These are phyloP conservation scores for Trichocomaceae sp. DNA, from an alignment of 2,329 filamentous ascomycete genomes.

Conservation along the genomic window DNA sequence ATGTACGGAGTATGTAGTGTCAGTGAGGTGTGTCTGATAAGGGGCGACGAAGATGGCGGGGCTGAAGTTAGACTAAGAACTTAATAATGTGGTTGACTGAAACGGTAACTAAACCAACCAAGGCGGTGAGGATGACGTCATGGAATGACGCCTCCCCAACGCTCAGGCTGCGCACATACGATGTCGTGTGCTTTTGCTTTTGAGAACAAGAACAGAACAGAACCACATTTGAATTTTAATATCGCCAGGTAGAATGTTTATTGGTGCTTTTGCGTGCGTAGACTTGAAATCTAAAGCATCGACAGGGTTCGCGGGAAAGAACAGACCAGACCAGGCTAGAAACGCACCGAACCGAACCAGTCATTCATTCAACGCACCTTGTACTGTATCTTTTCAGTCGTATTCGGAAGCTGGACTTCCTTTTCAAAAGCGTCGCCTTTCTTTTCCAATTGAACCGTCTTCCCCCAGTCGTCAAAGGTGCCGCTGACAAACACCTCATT, in stretches of 20 bases:
- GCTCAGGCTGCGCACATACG: neutral
- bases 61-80: neutral
- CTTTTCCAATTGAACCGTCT: conserved; percentile 76
- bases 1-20: too few species aligned
- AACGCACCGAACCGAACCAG: too few species aligned
- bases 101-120: neutral
- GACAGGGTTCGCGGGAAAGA: neutral
- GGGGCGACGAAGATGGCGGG: neutral
- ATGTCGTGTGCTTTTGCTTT: too few species aligned
- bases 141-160: conserved; percentile 5
- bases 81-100: conserved; percentile 9
- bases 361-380: conserved; percentile 65
- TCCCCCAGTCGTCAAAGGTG: conserved; percentile 90
- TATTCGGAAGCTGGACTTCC: conserved; percentile 63
- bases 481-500: conserved; percentile 90
- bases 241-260: too few species aligned
- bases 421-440: conserved; percentile 68
- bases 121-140: conserved; percentile 12
- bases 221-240: too few species aligned
- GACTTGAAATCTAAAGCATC: too few species aligned
- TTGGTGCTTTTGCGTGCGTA: too few species aligned
- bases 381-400: conserved; percentile 73
- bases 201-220: too few species aligned
- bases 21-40: too few species aligned
- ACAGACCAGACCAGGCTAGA: neutral